Evolutionary conservation across 179 eudicot genomes (phyloP).

Genomic region (Beta corolliflora): DNA sequence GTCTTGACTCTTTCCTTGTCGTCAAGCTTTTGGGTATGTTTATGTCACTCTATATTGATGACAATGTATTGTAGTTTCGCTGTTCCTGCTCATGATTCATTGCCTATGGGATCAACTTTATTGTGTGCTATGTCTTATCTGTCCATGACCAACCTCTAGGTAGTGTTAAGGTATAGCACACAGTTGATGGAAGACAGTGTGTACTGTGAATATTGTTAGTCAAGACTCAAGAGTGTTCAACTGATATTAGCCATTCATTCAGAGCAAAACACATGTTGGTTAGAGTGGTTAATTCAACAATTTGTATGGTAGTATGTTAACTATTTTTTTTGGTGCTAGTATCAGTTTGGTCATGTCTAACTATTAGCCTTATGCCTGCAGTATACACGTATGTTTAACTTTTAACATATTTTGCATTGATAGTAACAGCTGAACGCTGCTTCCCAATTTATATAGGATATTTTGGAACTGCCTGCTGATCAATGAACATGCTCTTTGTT

Average conservation of each 20-base stretch:
- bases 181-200: background rate
- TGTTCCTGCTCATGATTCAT: background rate
- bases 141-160: too few species aligned
- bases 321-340: background rate
- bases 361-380: background rate
- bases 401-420: background rate
- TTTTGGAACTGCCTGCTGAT: background rate
- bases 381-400: background rate
- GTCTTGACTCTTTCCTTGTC: background rate
- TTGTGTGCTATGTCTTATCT: background rate
- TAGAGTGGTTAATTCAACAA: background rate
- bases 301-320: background rate
- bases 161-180: background rate
- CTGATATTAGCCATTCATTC: background rate
- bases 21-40: background rate
- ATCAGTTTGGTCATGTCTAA: background rate
- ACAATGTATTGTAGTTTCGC: background rate
- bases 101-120: background rate
- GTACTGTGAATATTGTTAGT: background rate
- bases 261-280: background rate
- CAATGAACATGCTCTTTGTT: background rate
- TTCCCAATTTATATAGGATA: background rate
- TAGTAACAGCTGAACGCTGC: background rate
- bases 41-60: background rate
- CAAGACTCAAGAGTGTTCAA: background rate